phyloP scores from a whole-genome alignment of 768 basidiomycete species.

The Leucosporidium scottii region DNA sequence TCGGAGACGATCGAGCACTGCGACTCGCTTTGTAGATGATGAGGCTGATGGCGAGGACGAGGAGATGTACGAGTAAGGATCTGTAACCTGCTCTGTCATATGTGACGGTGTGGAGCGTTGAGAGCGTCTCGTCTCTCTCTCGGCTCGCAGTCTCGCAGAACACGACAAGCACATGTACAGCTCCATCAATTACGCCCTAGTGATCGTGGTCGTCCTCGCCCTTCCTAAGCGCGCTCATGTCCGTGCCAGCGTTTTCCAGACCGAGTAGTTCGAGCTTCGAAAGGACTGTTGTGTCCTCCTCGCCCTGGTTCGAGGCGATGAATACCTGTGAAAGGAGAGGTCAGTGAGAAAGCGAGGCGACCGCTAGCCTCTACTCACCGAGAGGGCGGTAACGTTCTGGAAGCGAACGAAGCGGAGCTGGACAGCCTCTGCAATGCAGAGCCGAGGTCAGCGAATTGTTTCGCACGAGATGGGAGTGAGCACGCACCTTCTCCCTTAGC shows the following conservation, averaged over 20 bases:
- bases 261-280: conserved; percentile 63
- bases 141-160: not conserved
- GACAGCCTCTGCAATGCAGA: conserved; percentile 38
- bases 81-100: not conserved
- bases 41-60: conserved; percentile 29
- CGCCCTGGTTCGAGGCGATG: conserved; percentile 60
- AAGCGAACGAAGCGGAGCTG: conserved; percentile 61
- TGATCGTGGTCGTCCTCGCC: conserved; percentile 14
- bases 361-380: conserved; percentile 48
- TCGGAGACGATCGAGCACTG: not conserved
- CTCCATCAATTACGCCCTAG: not conserved
- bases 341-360: no score
- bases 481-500: conserved; percentile 23
- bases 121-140: no score
- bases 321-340: conserved; percentile 51
- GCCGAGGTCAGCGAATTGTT: no score
- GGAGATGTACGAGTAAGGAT: not conserved
- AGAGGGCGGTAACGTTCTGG: conserved; percentile 59
- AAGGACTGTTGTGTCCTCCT: conserved; percentile 58
- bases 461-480: no score
- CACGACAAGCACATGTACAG: not conserved
- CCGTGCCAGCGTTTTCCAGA: conserved; percentile 16
- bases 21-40: not conserved
- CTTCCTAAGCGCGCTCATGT: conserved; percentile 17
- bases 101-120: no score